These are phyloP conservation scores for Backusella luteola DNA, from an alignment of 192 early-diverging fungal species.

Conservation along the genomic window DNA sequence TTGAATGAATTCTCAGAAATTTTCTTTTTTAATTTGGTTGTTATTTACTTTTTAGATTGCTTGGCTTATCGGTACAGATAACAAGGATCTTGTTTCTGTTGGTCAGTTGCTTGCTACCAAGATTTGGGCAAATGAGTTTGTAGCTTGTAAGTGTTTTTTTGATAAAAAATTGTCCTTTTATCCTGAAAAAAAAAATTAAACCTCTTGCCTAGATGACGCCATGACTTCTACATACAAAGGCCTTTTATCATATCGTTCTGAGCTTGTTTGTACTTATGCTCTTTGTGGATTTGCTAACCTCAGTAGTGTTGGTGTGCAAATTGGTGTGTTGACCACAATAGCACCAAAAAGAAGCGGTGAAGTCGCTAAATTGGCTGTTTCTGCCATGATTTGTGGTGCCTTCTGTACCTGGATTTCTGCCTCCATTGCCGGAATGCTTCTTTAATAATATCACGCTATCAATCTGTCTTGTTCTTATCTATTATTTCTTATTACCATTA, in stretches of 20 bases:
- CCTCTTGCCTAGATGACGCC: not conserved
- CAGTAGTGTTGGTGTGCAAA: slow-evolving; percentile 80
- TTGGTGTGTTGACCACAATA: slow-evolving; percentile 71
- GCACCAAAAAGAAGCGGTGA: slow-evolving; percentile 70
- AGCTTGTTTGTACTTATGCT: slow-evolving; percentile 68
- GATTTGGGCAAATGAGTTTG: slow-evolving; percentile 87
- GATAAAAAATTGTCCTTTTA: not conserved
- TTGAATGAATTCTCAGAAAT: not conserved
- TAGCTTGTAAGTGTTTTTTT: slow-evolving; percentile 55
- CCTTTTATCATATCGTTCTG: slow-evolving; percentile 46
- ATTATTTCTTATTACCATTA: not conserved
- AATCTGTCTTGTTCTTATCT: not conserved
- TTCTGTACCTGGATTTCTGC: slow-evolving; percentile 79
- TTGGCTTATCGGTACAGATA: slow-evolving; percentile 50
- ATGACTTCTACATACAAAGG: slow-evolving; percentile 27
- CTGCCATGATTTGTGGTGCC: slow-evolving; percentile 79
- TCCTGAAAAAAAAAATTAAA: not conserved
- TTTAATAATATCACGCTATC: not conserved
- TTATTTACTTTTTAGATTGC: slow-evolving; percentile 44
- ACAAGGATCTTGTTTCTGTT: slow-evolving; percentile 45
- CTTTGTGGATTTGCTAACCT: slow-evolving; percentile 88
- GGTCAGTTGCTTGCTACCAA: slow-evolving; percentile 70
- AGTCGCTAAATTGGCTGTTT: slow-evolving; percentile 69
- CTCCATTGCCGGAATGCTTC: slow-evolving; percentile 74
- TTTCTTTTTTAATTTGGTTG: not conserved